These are phyloP conservation scores for Babesia ovata DNA, from an alignment of 169 alveolate species.

Conservation along the genomic window DNA sequence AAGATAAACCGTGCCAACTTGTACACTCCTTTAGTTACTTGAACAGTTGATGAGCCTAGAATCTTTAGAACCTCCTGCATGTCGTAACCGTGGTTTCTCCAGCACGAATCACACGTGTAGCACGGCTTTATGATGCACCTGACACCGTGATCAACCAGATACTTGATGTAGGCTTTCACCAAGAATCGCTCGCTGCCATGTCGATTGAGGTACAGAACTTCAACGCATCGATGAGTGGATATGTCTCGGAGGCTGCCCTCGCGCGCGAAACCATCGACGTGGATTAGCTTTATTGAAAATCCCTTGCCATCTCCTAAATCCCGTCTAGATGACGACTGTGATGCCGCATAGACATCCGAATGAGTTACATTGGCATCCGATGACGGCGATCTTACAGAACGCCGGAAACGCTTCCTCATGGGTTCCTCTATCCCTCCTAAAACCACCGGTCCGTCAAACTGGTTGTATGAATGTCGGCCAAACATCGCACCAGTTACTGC, in stretches of 20 bases:
- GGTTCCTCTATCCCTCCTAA: too few species aligned
- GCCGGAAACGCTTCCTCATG: too few species aligned
- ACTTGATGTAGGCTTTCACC: conserved; percentile 1
- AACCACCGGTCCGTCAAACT: too few species aligned
- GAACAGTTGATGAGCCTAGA: neutral
- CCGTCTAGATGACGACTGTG: neutral
- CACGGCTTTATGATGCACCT: neutral
- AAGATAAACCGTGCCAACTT: neutral
- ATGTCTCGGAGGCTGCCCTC: neutral
- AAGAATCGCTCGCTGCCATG: conserved; percentile 2
- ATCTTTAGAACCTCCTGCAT: neutral
- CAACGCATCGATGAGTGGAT: neutral
- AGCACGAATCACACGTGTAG: conserved; percentile 4
- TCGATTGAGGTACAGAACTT: conserved; percentile 11
- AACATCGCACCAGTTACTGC: neutral
- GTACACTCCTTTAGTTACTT: neutral
- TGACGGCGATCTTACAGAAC: neutral
- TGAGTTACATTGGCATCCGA: neutral
- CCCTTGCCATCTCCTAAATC: neutral
- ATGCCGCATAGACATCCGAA: neutral
- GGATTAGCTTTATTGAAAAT: neutral
- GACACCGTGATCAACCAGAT: neutral
- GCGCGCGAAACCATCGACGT: neutral
- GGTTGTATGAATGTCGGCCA: too few species aligned
- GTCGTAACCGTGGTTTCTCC: neutral